These are phyloP conservation scores for Scleroderma bovista DNA, from an alignment of 768 basidiomycete species.

Conservation along the genomic window DNA sequence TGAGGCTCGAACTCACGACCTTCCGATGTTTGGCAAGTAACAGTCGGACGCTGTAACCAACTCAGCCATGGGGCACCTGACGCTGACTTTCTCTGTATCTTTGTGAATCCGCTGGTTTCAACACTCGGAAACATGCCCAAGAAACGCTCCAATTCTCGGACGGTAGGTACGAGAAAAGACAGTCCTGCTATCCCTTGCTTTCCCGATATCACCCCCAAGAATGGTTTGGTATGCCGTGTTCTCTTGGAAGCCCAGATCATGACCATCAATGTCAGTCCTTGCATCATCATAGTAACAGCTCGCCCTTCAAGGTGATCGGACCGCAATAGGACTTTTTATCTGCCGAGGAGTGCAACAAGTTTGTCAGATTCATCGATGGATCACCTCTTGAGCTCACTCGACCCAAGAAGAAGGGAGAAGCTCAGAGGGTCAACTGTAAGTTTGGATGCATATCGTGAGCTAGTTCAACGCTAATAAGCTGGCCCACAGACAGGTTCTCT, in stretches of 20 bases:
- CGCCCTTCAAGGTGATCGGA: neutral
- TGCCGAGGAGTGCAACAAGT: constrained; percentile 55
- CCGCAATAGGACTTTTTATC: constrained; percentile 53
- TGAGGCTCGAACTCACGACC: constrained; percentile 68
- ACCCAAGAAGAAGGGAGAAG: constrained; percentile 68
- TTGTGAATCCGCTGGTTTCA: no score
- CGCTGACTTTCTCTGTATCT: no score
- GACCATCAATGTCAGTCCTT: constrained; percentile 47
- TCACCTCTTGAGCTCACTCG: constrained; percentile 62
- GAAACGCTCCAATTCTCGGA: neutral
- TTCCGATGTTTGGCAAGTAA: constrained; percentile 48
- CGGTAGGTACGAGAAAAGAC: neutral
- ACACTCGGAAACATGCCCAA: accelerated
- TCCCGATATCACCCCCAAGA: constrained; percentile 42
- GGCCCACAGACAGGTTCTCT: constrained; percentile 51
- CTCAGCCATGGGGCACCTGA: constrained; percentile 77
- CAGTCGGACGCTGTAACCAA: constrained; percentile 78
- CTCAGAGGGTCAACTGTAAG: constrained; percentile 63
- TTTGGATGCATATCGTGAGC: neutral
- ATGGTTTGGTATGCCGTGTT: constrained; percentile 38
- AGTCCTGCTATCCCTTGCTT: constrained; percentile 25
- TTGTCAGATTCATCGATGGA: constrained; percentile 52
- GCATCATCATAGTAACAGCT: neutral
- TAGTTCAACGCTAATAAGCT: no score
- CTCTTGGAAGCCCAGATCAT: constrained; percentile 63